These are phyloP conservation scores for Chlorella sp. DNA, from an alignment of 139 green algal species.

Conservation along the genomic window DNA sequence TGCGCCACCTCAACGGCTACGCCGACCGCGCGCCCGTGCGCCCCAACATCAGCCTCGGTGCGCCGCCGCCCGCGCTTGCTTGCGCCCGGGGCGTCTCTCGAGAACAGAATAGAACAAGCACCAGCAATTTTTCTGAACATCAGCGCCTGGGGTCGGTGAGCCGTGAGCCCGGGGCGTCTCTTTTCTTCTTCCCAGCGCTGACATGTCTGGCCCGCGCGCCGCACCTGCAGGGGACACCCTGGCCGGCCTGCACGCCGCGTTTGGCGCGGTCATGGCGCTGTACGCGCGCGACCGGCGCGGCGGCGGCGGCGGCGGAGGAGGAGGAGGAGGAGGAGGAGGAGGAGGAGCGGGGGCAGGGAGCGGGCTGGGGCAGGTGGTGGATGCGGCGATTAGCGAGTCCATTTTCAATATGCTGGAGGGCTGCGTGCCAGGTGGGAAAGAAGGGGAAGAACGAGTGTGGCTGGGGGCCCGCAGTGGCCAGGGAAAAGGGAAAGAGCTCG, in stretches of 20 bases:
- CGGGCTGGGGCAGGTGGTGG: conserved; percentile 62
- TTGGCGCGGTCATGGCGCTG: conserved; percentile 80
- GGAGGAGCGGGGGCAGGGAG: conserved; percentile 17
- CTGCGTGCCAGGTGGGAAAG: conserved; percentile 68
- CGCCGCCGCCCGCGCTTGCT: no score
- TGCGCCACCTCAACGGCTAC: conserved; percentile 39
- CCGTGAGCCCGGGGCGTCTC: no score
- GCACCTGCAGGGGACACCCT: conserved; percentile 67
- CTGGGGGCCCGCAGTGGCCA: no score
- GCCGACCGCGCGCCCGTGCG: conserved; percentile 67
- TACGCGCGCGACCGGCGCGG: conserved; percentile 48
- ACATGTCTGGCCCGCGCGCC: no score
- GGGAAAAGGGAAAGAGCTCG: no score
- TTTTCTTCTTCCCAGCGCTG: no score
- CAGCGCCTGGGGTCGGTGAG: no score
- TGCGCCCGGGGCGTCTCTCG: no score
- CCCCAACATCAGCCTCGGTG: conserved; percentile 73
- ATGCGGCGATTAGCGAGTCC: conserved; percentile 74
- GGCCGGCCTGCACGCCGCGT: conserved; percentile 74
- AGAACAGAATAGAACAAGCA: no score
- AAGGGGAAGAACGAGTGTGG: no score
- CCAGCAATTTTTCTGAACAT: no score
- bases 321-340: conserved; percentile 12
- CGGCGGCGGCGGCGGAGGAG: not conserved
- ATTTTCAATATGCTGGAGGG: conserved; percentile 85